These are phyloP conservation scores for Nothomitra cinnamomea DNA, from an alignment of 2,329 filamentous ascomycete species.

Conservation along the genomic window DNA sequence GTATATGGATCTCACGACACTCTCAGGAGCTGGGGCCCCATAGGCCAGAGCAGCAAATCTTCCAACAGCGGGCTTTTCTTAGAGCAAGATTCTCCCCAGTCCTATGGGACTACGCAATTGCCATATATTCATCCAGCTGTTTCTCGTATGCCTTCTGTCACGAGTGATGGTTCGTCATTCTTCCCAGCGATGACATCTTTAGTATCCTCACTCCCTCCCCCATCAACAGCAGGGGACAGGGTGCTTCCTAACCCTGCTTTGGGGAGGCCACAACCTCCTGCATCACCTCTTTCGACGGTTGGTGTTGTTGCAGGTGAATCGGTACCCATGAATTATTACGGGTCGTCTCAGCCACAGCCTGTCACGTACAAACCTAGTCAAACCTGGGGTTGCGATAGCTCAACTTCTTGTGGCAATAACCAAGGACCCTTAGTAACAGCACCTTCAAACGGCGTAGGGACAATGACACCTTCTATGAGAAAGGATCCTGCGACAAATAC, in stretches of 20 bases:
- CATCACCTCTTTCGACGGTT: not conserved
- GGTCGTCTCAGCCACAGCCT: not conserved
- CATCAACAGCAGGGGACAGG: slow-evolving; percentile 4
- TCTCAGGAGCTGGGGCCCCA: slow-evolving; percentile 4
- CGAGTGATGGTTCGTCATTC: slow-evolving; percentile 4
- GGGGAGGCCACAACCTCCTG: slow-evolving; percentile 1
- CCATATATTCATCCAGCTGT: slow-evolving; percentile 13
- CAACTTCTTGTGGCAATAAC: not conserved
- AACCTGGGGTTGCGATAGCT: not conserved
- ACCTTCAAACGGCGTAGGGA: not conserved
- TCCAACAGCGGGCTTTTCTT: slow-evolving; percentile 12
- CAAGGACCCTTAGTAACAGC: not conserved
- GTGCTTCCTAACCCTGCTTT: slow-evolving; percentile 5
- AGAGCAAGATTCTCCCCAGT: slow-evolving; percentile 15
- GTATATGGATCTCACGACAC: slow-evolving; percentile 6
- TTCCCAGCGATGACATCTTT: slow-evolving; percentile 5
- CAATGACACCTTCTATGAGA: not conserved
- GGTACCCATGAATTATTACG: not conserved
- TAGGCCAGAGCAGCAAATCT: slow-evolving; percentile 6
- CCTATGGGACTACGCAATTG: slow-evolving; percentile 15
- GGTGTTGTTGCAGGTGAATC: not conserved
- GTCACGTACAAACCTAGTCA: slow-evolving; percentile 1
- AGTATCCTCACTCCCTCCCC: slow-evolving; percentile 12
- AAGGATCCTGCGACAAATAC: not conserved
- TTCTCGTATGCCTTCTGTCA: not conserved